phyloP scores from a whole-genome alignment of 1,284 basidiomycete genomes.

The Austroboletus niveus region DNA sequence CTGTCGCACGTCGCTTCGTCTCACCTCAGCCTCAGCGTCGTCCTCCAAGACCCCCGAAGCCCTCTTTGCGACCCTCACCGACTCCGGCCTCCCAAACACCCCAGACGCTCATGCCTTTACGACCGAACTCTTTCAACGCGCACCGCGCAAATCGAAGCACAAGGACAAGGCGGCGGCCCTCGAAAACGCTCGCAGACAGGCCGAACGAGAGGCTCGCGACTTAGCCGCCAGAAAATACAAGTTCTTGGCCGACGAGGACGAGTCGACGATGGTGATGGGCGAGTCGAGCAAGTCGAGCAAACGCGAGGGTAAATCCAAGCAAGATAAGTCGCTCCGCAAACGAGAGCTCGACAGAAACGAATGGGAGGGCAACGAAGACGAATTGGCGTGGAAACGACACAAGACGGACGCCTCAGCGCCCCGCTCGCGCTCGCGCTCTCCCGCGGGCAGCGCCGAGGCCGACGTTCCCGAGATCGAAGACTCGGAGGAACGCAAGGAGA shows the following conservation, averaged over 20 bases:
- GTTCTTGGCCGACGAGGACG: constrained; percentile 72
- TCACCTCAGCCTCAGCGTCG: constrained; percentile 51
- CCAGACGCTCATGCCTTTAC: constrained; percentile 80
- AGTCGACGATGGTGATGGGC: constrained; percentile 42
- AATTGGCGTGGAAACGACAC: constrained; percentile 66
- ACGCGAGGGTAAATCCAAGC: constrained; percentile 49
- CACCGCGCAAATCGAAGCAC: constrained; percentile 70
- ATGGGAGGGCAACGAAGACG: constrained; percentile 89
- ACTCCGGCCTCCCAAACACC: constrained; percentile 78
- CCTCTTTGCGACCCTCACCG: constrained; percentile 73
- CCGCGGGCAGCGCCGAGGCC: constrained; percentile 37
- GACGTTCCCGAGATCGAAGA: constrained; percentile 55
- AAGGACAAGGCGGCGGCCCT: constrained; percentile 49
- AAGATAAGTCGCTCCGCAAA: constrained; percentile 72
- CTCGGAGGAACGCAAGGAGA: constrained; percentile 68
- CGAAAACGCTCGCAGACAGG: constrained; percentile 55
- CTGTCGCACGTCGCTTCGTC: background rate
- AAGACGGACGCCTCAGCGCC: constrained; percentile 44
- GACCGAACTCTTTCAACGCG: constrained; percentile 71
- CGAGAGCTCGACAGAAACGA: constrained; percentile 75
- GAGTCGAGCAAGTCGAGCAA: constrained; percentile 49
- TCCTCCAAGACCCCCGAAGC: constrained; percentile 79
- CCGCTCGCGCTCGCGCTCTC: constrained; percentile 15
- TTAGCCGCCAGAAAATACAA: constrained; percentile 76
- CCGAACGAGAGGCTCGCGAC: constrained; percentile 69